These are phyloP conservation scores for Arthrobotrys sinensis DNA, from an alignment of 2,329 filamentous ascomycete genomes.

Conservation along the genomic window DNA sequence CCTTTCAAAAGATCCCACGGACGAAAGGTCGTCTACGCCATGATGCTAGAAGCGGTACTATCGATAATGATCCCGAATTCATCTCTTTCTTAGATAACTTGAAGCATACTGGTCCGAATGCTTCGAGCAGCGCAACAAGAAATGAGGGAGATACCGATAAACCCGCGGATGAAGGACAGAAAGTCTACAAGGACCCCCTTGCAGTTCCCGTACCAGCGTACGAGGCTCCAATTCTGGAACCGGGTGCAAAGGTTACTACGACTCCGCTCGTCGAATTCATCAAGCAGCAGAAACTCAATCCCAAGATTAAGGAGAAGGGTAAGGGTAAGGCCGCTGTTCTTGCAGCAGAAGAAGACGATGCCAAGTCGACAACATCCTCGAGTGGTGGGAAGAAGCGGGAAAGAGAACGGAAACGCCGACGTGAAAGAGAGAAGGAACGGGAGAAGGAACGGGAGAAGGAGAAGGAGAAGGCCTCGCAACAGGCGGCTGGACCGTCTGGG, in stretches of 20 bases:
- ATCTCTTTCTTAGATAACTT: constrained; percentile 91
- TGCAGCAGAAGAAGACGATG: constrained; percentile 51
- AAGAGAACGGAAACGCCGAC: constrained; percentile 54
- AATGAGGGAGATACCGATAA: constrained; percentile 70
- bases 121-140: constrained; percentile 69
- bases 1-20: constrained; percentile 85
- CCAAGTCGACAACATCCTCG: constrained; percentile 54
- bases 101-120: constrained; percentile 76
- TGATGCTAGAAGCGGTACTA: constrained; percentile 91
- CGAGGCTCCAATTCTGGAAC: constrained; percentile 60
- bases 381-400: constrained; percentile 52
- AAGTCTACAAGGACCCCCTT: constrained; percentile 62
- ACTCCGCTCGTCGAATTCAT: constrained; percentile 92
- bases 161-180: constrained; percentile 69
- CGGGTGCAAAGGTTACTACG: constrained; percentile 77
- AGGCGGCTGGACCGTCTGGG: constrained; percentile 13
- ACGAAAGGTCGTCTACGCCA: constrained; percentile 76
- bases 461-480: constrained; percentile 19
- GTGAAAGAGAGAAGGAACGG: constrained; percentile 63
- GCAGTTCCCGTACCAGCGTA: constrained; percentile 62
- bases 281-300: constrained; percentile 88
- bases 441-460: constrained; percentile 62
- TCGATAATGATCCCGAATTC: constrained; percentile 96
- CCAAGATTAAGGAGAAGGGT: constrained; percentile 64
- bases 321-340: constrained; percentile 54